Percentiles rank a stretch among this genome's conserved stretches.
Conservation (phyloP, 257 asterid species). For the Nicotiana knightiana region DNA sequence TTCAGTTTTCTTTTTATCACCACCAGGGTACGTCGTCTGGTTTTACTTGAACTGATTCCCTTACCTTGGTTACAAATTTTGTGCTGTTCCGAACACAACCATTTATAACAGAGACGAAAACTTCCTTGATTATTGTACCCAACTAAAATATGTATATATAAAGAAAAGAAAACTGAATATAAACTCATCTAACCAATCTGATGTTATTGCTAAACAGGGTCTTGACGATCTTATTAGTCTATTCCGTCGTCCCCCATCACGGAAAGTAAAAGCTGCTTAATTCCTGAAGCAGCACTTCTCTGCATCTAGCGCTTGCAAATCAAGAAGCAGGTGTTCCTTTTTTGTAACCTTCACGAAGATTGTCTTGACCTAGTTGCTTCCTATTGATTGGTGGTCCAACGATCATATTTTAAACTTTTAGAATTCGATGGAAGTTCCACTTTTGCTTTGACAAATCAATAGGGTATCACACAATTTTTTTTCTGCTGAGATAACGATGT, state of each 20-base stretch:
- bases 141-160: background rate
- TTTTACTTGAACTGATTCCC: background rate
- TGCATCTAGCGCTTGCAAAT: background rate
- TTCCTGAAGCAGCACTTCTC: background rate
- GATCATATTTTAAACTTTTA: background rate
- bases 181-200: constrained; percentile 2
- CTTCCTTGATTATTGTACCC: background rate
- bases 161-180: background rate
- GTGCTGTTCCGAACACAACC: background rate
- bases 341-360: background rate
- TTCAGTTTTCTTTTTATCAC: constrained; percentile 76
- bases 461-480: background rate
- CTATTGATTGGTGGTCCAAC: background rate
- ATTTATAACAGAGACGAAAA: background rate
- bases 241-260: constrained; percentile 83
- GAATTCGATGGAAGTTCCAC: background rate
- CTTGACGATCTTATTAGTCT: constrained; percentile 87
- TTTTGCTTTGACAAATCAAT: background rate
- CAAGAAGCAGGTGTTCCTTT: background rate
- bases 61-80: background rate
- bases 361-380: background rate
- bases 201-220: constrained; percentile 46
- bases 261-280: constrained; percentile 63
- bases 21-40: constrained; percentile 55
- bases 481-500: background rate